These are phyloP conservation scores for Phytomonas sp. DNA, from an alignment of 208 protist species.

Conservation along the genomic window DNA sequence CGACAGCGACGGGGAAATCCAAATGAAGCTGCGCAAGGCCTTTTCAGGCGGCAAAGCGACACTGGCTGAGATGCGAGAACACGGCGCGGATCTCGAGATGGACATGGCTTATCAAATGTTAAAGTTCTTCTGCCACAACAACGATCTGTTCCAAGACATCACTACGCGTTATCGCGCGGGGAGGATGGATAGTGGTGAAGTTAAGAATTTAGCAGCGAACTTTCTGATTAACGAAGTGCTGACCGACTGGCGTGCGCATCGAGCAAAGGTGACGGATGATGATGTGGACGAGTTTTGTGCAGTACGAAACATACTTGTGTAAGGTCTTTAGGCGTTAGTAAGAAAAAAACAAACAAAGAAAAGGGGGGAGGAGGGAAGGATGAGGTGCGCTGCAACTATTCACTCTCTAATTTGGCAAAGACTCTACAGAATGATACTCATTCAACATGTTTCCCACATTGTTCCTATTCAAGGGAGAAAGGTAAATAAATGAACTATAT, in stretches of 20 bases:
- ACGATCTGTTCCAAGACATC: slow-evolving; percentile 87
- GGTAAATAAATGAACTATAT: not conserved
- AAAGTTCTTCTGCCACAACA: slow-evolving; percentile 94
- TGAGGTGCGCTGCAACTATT: no score
- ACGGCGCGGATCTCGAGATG: slow-evolving; percentile 89
- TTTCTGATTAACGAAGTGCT: slow-evolving; percentile 58
- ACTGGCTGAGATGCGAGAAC: slow-evolving; percentile 90
- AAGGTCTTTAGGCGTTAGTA: slow-evolving; percentile 4
- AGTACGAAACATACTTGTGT: slow-evolving; percentile 73
- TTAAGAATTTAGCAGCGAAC: slow-evolving; percentile 71
- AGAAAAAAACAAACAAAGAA: not conserved
- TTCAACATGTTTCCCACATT: no score
- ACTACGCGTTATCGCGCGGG: slow-evolving; percentile 47
- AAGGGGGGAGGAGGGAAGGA: no score
- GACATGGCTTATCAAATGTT: slow-evolving; percentile 97
- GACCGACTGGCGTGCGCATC: slow-evolving; percentile 47
- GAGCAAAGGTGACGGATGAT: slow-evolving; percentile 57
- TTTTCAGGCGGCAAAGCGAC: slow-evolving; percentile 96
- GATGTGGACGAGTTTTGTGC: slow-evolving; percentile 56
- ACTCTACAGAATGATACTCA: no score
- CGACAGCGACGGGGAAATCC: slow-evolving; percentile 92
- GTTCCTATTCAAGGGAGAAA: no score
- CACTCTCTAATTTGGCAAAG: no score
- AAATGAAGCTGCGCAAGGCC: slow-evolving; percentile 94
- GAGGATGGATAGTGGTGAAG: slow-evolving; percentile 65